Base-by-base conservation (phyloP, 2,329 filamentous ascomycete genomes). In the Epichloe glyceriae region DNA sequence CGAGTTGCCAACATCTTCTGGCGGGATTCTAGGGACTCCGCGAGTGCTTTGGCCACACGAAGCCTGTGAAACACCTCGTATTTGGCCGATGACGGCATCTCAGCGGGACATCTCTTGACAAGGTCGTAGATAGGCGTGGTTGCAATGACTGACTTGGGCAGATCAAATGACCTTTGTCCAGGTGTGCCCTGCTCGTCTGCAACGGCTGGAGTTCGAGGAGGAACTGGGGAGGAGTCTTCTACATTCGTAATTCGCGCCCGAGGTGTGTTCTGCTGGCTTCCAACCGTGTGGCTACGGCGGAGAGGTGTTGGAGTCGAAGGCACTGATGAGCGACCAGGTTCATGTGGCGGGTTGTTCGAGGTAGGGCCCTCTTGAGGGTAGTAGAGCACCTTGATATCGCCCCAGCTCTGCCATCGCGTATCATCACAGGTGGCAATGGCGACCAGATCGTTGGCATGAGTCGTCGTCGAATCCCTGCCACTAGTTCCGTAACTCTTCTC, bases 41-140 rank as follows among this genome's bases (percentile, higher is more conserved):
- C 73, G 52, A 98, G 73, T 14, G 88, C 88, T 64, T 89, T 86
- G n/a, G 89, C 87, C 52, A 86, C 80, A 52, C 93, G 83, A 20
- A 96, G 69, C 50, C 88, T 85, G 58, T 91, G 84, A 42, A 98
- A 79, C 37, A 91, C 74, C 57, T 97, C 93, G 61, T 95, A 97
- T 56, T 82, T 84, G 12, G 82, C 75, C 46, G 85, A 76, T 37
- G 80, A 70, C 0, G 91, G 87, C 59, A 97, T 70, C 53, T 86
- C 82, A 4, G 73, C 64, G 1, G 84, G 73, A 46, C 74, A 73
- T 38, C 72, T 72, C 4, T 71, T 69, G 46, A 85, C 64, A 35
- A 86, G 69, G 6, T 81, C 71, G 57, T 79, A 76, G 38, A 82
- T 70, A 6, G 76, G 68, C 4, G 68, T 71, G 5, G 76, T 72